Evolutionary conservation across 208 protist genomes (phyloP).

Genomic region (Wallacemonas sp.): DNA sequence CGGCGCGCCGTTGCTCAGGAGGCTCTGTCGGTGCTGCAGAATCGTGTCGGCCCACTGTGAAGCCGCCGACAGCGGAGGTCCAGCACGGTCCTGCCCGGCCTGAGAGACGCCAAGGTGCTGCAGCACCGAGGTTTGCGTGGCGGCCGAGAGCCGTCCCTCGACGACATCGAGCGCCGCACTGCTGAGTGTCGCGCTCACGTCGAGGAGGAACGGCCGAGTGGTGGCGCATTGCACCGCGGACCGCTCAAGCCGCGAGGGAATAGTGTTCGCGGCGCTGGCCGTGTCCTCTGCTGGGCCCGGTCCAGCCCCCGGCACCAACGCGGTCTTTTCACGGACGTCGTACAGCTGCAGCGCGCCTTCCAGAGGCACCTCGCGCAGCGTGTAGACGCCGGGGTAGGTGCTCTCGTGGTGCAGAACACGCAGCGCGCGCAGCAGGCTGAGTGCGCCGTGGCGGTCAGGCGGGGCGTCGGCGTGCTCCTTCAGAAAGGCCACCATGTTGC

Average conservation of each 20-base stretch:
- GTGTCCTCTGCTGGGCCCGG: neutral
- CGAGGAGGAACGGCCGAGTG: neutral
- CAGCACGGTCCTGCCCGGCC: neutral
- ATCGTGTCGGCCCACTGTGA: constrained; percentile 24
- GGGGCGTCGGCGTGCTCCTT: constrained; percentile 43
- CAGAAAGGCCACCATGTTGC: constrained; percentile 50
- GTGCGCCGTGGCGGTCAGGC: constrained; percentile 22
- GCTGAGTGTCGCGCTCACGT: constrained; percentile 16
- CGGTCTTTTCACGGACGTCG: constrained; percentile 15
- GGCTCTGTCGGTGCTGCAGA: constrained; percentile 20
- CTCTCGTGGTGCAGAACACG: constrained; percentile 43
- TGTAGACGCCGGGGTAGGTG: constrained; percentile 58
- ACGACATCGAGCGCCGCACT: constrained; percentile 20
- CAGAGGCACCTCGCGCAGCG: constrained; percentile 47
- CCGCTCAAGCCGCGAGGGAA: constrained; percentile 4
- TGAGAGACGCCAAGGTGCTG: neutral
- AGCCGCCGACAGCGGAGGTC: neutral
- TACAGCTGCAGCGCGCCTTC: constrained; percentile 42
- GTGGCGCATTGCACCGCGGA: neutral
- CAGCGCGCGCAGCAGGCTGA: constrained; percentile 34
- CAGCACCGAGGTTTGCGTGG: constrained; percentile 9
- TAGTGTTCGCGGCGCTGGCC: neutral
- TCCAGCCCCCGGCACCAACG: neutral
- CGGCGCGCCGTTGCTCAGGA: constrained; percentile 6
- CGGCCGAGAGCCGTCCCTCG: neutral